Conservation (phyloP, 768 basidiomycete genomes). For the Mycena rosella region DNA sequence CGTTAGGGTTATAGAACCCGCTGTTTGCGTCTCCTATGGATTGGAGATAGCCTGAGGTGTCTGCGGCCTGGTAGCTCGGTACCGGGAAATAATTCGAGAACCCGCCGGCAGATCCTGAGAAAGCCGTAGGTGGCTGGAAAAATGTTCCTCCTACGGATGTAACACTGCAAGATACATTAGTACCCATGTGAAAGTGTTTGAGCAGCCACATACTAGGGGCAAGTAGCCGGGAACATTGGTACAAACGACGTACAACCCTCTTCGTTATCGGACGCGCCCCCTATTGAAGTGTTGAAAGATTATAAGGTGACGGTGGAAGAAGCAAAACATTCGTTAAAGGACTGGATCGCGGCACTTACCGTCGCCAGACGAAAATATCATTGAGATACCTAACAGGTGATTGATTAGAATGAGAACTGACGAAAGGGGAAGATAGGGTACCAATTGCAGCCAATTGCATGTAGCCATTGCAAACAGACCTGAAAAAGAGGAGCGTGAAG, state of each 20-base stretch:
- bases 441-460: slow-evolving; percentile 27
- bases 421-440: slow-evolving; percentile 5
- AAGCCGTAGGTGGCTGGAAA: slow-evolving; percentile 28
- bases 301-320: not conserved
- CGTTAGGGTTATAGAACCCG: slow-evolving; percentile 18
- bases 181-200: not conserved
- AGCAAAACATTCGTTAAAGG: slow-evolving; percentile 12
- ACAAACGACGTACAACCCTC: slow-evolving; percentile 17
- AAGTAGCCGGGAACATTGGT: slow-evolving; percentile 24
- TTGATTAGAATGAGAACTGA: slow-evolving; percentile 1
- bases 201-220: slow-evolving; percentile 24
- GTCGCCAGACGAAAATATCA: slow-evolving; percentile 29
- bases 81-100: slow-evolving; percentile 23
- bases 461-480: slow-evolving; percentile 25
- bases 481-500: not conserved
- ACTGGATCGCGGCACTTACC: slow-evolving; percentile 20
- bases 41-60: slow-evolving; percentile 11
- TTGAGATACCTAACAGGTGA: slow-evolving; percentile 19
- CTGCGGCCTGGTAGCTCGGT: slow-evolving; percentile 21
- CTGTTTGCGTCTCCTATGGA: slow-evolving; percentile 2
- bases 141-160: slow-evolving; percentile 28
- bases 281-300: slow-evolving; percentile 6
- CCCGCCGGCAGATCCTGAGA: slow-evolving; percentile 19
- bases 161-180: not conserved
- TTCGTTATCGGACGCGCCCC: slow-evolving; percentile 18